phyloP scores from a whole-genome alignment of 805 yeast species.

The Kazachstania taianensis region DNA sequence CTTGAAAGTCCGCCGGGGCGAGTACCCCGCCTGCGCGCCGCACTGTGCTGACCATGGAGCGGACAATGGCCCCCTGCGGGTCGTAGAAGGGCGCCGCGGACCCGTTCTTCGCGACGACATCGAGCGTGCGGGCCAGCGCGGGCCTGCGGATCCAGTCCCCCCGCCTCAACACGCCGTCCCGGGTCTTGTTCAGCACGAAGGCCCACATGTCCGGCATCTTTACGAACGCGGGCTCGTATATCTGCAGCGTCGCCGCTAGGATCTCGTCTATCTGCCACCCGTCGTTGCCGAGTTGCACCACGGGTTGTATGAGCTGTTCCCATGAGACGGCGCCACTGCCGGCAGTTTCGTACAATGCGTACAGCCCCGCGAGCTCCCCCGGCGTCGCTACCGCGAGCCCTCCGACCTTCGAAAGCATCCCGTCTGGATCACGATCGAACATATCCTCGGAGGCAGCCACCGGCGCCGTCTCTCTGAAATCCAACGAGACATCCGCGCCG shows the following conservation, averaged over 20 bases:
- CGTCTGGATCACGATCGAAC: conserved; percentile 40
- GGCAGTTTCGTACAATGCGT: conserved; percentile 45
- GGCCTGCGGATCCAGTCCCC: conserved; percentile 60
- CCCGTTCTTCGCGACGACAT: conserved; percentile 65
- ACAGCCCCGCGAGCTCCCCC: conserved; percentile 83
- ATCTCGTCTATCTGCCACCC: conserved; percentile 54
- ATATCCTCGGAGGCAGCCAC: conserved; percentile 47
- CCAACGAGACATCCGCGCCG: conserved; percentile 42
- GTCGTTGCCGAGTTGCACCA: conserved; percentile 46
- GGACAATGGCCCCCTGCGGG: conserved; percentile 66
- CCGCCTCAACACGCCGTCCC: conserved; percentile 29
- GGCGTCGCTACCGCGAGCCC: conserved; percentile 88
- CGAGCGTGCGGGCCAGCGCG: conserved; percentile 55
- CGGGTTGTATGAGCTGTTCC: conserved; percentile 67
- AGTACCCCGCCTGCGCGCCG: conserved; percentile 58
- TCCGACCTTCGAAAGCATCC: conserved; percentile 51
- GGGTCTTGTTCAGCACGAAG: conserved; percentile 36
- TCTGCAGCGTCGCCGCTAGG: conserved; percentile 35
- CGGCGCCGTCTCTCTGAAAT: conserved; percentile 89
- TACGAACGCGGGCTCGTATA: conserved; percentile 28
- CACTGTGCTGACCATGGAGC: conserved; percentile 41
- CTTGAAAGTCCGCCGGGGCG: conserved; percentile 51
- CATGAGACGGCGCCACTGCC: conserved; percentile 68
- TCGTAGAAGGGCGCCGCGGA: conserved; percentile 73
- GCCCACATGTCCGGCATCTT: conserved; percentile 41